Conservation (phyloP, 176 grass and related monocot species). For the Tillandsia fasciculata region DNA sequence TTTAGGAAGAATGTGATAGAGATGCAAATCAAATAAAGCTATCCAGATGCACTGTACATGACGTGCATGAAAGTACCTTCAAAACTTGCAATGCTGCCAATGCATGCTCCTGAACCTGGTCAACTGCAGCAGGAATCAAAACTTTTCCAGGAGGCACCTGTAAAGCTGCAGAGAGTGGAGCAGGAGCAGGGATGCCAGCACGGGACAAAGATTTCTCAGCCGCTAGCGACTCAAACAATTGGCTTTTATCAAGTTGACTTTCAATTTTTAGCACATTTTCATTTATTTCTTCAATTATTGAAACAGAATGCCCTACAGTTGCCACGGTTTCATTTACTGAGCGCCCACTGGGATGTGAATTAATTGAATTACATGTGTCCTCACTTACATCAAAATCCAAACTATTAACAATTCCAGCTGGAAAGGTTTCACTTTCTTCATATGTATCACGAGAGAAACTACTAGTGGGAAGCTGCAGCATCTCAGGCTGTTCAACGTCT, state of each 20-base stretch:
- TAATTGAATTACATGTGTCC: conserved; percentile 20
- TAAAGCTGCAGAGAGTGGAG: conserved; percentile 39
- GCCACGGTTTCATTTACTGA: background rate
- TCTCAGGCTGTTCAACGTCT: conserved; percentile 15
- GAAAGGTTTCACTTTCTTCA: conserved; percentile 1
- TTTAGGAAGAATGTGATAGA: background rate
- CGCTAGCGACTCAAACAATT: conserved; percentile 14
- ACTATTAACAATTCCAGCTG: conserved; percentile 17
- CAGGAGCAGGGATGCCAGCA: conserved; percentile 74
- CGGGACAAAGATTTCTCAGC: conserved; percentile 33
- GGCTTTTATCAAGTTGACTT: conserved; percentile 24
- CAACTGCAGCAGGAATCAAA: conserved; percentile 63
- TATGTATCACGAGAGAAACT: conserved; percentile 5
- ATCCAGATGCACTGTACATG: background rate
- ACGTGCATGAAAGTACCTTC: conserved; percentile 48
- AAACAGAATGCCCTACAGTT: conserved; percentile 5
- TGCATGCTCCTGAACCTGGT: conserved; percentile 60
- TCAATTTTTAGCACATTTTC: conserved; percentile 11
- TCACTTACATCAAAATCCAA: conserved; percentile 18
- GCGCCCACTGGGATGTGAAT: conserved; percentile 7
- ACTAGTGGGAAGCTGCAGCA: background rate
- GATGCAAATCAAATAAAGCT: background rate
- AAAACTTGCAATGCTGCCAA: conserved; percentile 65
- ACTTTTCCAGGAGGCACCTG: conserved; percentile 55
- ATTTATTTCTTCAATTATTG: conserved; percentile 7